These are phyloP conservation scores for Thelonectria discophora DNA, from an alignment of 2,329 filamentous ascomycete genomes.

Conservation along the genomic window DNA sequence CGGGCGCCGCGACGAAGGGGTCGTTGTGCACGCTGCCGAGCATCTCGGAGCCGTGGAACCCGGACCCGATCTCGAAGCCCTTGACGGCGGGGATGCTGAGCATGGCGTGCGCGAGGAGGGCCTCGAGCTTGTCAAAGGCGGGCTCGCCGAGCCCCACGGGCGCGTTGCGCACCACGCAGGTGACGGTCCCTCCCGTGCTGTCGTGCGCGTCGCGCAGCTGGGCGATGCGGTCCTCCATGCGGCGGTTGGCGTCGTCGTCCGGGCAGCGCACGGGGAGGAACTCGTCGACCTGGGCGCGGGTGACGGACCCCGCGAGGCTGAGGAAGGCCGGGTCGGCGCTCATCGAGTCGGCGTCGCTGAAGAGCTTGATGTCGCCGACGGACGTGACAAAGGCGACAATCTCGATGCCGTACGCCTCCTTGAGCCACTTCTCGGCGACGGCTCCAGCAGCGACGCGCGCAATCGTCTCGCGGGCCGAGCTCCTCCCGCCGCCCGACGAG, in stretches of 20 bases:
- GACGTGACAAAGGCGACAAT: conserved; percentile 91
- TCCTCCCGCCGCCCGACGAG: conserved; percentile 86
- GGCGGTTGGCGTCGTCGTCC: conserved; percentile 66
- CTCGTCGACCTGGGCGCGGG: conserved; percentile 73
- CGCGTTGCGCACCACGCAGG: conserved; percentile 88
- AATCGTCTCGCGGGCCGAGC: conserved; percentile 94
- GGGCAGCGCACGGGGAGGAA: conserved; percentile 92
- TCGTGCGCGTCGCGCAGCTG: conserved; percentile 81
- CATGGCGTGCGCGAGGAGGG: conserved; percentile 91
- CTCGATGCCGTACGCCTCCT: conserved; percentile 81
- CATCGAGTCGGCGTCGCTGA: conserved; percentile 53
- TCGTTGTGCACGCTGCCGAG: conserved; percentile 94
- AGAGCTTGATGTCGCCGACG: conserved; percentile 68
- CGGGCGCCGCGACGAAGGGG: conserved; percentile 55
- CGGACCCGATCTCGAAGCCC: conserved; percentile 94
- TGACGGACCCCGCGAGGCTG: conserved; percentile 68
- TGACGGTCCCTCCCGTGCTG: conserved; percentile 94
- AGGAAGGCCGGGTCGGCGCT: conserved; percentile 84
- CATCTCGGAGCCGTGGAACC: conserved; percentile 86
- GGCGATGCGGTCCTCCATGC: conserved; percentile 83
- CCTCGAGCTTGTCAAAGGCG: conserved; percentile 95
- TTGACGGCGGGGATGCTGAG: conserved; percentile 94
- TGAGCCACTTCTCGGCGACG: conserved; percentile 92
- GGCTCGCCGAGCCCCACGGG: conserved; percentile 92
- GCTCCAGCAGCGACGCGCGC: conserved; percentile 90